Evolutionary conservation across 495 filamentous ascomycete species (phyloP).

Genomic region (Massariosphaeria phaeospora): DNA sequence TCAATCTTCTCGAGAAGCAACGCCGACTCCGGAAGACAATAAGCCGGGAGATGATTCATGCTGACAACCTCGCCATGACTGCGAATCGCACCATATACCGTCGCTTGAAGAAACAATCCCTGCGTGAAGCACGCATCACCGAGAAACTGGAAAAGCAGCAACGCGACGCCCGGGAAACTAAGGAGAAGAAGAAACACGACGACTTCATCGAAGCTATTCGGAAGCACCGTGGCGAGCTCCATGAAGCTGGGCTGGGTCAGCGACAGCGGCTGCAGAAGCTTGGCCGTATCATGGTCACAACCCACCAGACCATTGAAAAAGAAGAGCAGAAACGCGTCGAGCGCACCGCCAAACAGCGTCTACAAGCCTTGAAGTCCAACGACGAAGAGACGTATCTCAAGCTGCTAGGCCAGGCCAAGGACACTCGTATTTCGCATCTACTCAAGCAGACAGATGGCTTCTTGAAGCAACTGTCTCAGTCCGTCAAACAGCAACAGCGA

Average conservation of each 20-base stretch:
- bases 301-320: slow-evolving; percentile 95
- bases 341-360: slow-evolving; percentile 96
- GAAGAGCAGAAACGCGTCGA: slow-evolving; percentile 98
- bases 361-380: slow-evolving; percentile 95
- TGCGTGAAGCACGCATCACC: slow-evolving; percentile 93
- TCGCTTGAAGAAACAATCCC: slow-evolving; percentile 90
- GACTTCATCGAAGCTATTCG: slow-evolving; percentile 77
- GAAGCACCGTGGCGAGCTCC: slow-evolving; percentile 59
- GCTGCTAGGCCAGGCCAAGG: slow-evolving; percentile 93
- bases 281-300: slow-evolving; percentile 75
- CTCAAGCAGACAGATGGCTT: slow-evolving; percentile 95
- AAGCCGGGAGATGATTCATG: slow-evolving; percentile 82
- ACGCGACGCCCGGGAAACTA: slow-evolving; percentile 84
- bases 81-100: slow-evolving; percentile 84
- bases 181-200: slow-evolving; percentile 92
- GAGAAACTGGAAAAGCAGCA: slow-evolving; percentile 99
- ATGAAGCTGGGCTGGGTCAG: slow-evolving; percentile 58
- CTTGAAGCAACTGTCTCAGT: slow-evolving; percentile 87
- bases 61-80: slow-evolving; percentile 91
- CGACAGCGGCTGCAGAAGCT: slow-evolving; percentile 71
- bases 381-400: slow-evolving; percentile 98
- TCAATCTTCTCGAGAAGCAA: slow-evolving; percentile 79
- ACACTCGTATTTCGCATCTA: slow-evolving; percentile 96
- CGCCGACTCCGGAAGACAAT: slow-evolving; percentile 77
- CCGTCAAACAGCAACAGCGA: slow-evolving; percentile 87